These are phyloP conservation scores for Malassezia restricta DNA, from an alignment of 1,284 basidiomycete genomes.

Conservation along the genomic window DNA sequence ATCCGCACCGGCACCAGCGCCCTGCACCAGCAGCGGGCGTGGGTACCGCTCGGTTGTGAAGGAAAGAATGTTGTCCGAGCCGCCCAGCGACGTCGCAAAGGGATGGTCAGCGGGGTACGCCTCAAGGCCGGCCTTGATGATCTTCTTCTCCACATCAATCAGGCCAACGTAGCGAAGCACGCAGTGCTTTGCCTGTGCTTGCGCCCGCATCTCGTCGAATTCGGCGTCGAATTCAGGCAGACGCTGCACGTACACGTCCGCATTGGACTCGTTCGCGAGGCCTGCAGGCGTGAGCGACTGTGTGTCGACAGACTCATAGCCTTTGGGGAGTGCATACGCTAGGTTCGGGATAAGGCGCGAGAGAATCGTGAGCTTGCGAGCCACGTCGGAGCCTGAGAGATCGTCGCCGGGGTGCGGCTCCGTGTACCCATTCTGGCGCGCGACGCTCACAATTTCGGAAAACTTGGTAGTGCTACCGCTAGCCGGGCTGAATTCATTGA, in stretches of 20 bases:
- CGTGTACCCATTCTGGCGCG: slow-evolving; percentile 91
- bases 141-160: slow-evolving; percentile 63
- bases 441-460: slow-evolving; percentile 75
- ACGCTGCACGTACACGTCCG: slow-evolving; percentile 60
- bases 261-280: slow-evolving; percentile 53
- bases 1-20: slow-evolving; percentile 85
- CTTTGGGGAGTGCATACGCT: slow-evolving; percentile 51
- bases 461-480: slow-evolving; percentile 53
- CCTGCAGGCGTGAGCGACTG: slow-evolving; percentile 71
- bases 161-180: slow-evolving; percentile 91
- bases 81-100: slow-evolving; percentile 85
- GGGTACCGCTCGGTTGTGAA: slow-evolving; percentile 72
- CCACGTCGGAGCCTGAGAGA: slow-evolving; percentile 88
- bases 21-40: slow-evolving; percentile 71
- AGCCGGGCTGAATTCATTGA: slow-evolving; percentile 68
- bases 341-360: slow-evolving; percentile 52
- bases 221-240: slow-evolving; percentile 74
- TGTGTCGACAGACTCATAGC: slow-evolving; percentile 69
- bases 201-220: slow-evolving; percentile 63
- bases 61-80: slow-evolving; percentile 94
- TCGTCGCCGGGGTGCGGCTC: slow-evolving; percentile 96
- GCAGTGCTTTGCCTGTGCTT: slow-evolving; percentile 63
- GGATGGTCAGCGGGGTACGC: slow-evolving; percentile 81
- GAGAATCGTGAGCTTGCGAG: slow-evolving; percentile 89
- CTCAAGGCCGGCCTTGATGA: slow-evolving; percentile 74